Evolutionary conservation across 495 filamentous ascomycete genomes (phyloP), one percentile per base, ranked within the genome.

Genomic region (Polyplosphaeria fusca): DNA sequence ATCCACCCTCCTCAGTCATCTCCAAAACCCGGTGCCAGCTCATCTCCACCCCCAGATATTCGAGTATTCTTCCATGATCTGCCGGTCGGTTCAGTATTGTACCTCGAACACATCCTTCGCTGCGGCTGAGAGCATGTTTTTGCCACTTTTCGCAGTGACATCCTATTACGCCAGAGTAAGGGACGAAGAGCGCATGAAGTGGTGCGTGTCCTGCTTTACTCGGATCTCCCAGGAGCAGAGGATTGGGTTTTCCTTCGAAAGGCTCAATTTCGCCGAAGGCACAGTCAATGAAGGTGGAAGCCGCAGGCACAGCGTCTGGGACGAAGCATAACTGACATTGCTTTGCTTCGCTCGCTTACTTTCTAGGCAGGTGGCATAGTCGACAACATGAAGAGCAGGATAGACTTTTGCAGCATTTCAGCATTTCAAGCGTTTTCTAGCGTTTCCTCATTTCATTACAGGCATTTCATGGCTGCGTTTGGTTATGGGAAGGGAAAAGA

Each of bases 1-100:
- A n/a, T 22, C 47, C 20, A 23, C 13, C 2, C 37, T 63, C n/a
- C 23, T 38, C 42, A 9, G 47, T n/a, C n/a, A 45, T 2, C 32
- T 52, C 1, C 41, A 39, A 13, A 19, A 16, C 12, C n/a, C 13
- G 9, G 26, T 28, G 20, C 23, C 40, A 16, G 23, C 13, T 1
- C 3, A 46, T 23, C 38, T 49, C 0, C 26, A 18, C 13, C 20
- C 51, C 14, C 43, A 61, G 43, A 38, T 41, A 12, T 16, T 47
- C n/a, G 52, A 53, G 18, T 58, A 52, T 24, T 52, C 60, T 3
- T 52, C 46, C 4, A 30, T 63, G 1, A 51, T 63, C n/a, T 63
- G 60, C 37, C 46, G 60, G 3, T 52, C 53, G 9, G 53, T 63
- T 11, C 60, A 57, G 26, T 63, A 47, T 28, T 58, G 60, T 22